These are phyloP conservation scores for Picochlorum sp. DNA, from an alignment of 139 green algal species.

Conservation along the genomic window DNA sequence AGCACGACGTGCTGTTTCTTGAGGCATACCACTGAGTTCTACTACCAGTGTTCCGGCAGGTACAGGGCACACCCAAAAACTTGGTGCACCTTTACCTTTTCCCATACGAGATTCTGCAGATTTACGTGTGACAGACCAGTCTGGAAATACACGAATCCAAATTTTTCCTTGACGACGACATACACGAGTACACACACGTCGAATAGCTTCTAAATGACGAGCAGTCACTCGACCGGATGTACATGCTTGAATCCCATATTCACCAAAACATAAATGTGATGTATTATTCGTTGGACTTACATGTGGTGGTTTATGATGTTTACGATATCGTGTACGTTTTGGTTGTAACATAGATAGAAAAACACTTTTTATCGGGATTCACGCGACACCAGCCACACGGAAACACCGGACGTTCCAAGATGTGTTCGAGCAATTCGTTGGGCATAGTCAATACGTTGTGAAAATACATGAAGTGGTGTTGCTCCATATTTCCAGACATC, in stretches of 20 bases:
- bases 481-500: slow-evolving; percentile 23
- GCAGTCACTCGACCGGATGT: slow-evolving; percentile 30
- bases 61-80: slow-evolving; percentile 39
- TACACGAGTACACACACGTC: slow-evolving; percentile 37
- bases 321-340: slow-evolving; percentile 48
- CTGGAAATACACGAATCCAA: slow-evolving; percentile 54
- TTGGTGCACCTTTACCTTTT: slow-evolving; percentile 50
- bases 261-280: slow-evolving; percentile 20
- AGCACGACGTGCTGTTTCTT: slow-evolving; percentile 33
- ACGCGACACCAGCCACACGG: neutral
- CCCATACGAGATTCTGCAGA: slow-evolving; percentile 51
- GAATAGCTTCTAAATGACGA: slow-evolving; percentile 44
- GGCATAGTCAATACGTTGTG: slow-evolving; percentile 12
- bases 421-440: slow-evolving; percentile 16
- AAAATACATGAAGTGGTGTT: slow-evolving; percentile 23
- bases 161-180: slow-evolving; percentile 45
- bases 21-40: slow-evolving; percentile 49
- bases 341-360: slow-evolving; percentile 62
- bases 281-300: slow-evolving; percentile 17
- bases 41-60: slow-evolving; percentile 48
- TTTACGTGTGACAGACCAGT: slow-evolving; percentile 45
- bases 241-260: slow-evolving; percentile 39
- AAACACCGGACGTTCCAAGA: slow-evolving; percentile 20
- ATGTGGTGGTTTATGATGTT: slow-evolving; percentile 41
- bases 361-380: slow-evolving; percentile 15